Conservation (phyloP, 192 early-diverging fungal species). For the Podila epicladia region DNA sequence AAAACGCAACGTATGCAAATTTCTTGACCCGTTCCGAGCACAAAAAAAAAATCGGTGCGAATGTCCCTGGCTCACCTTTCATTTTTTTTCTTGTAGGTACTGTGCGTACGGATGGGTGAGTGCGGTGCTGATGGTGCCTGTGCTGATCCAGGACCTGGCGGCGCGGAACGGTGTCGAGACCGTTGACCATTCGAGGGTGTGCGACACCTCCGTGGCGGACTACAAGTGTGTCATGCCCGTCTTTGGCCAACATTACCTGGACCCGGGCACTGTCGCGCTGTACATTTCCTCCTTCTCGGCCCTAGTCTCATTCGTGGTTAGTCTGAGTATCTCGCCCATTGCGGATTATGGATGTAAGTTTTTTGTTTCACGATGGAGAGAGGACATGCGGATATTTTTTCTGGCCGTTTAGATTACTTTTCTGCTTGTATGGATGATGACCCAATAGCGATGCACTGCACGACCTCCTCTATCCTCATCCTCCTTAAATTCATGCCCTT, state of each 20-base stretch:
- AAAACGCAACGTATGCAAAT: slow-evolving; percentile 43
- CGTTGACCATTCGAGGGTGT: slow-evolving; percentile 13
- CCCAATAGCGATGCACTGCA: too few relatives aligned
- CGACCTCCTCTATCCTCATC: not conserved
- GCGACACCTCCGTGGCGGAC: slow-evolving; percentile 12
- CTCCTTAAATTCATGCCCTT: not conserved
- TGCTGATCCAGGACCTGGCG: slow-evolving; percentile 34
- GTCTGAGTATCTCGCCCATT: slow-evolving; percentile 51
- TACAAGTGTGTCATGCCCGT: slow-evolving; percentile 39
- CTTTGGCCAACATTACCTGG: slow-evolving; percentile 38
- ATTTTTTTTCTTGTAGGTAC: not conserved
- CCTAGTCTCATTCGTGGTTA: slow-evolving; percentile 51
- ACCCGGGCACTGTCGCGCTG: slow-evolving; percentile 46
- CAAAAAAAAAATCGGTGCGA: too few relatives aligned
- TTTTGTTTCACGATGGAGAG: not conserved
- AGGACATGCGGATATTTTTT: too few relatives aligned
- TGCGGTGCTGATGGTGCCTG: slow-evolving; percentile 38
- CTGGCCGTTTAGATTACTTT: too few relatives aligned
- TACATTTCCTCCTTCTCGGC: slow-evolving; percentile 50
- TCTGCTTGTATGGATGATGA: too few relatives aligned
- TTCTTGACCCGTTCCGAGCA: not conserved
- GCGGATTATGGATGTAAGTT: slow-evolving; percentile 50
- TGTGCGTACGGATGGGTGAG: slow-evolving; percentile 30
- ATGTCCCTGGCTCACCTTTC: not conserved
- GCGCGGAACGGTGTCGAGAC: slow-evolving; percentile 29